A percentile compares a stretch with the other conserved stretches of the same genome.
phyloP scores from a whole-genome alignment of 1,284 basidiomycete species.

The Rhodotorula sp. region DNA sequence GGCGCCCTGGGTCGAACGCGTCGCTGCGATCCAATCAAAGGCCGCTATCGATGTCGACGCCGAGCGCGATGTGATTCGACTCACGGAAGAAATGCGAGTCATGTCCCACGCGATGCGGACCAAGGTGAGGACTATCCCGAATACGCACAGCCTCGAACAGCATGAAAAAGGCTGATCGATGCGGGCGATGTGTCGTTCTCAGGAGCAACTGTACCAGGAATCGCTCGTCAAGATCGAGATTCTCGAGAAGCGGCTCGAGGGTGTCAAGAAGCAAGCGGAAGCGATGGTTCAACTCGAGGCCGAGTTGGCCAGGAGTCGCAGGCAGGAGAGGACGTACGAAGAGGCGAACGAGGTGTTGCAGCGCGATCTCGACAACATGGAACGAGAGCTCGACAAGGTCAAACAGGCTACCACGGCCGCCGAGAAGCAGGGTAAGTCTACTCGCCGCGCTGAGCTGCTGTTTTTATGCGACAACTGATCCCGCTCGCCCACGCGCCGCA shows the following conservation, averaged over 20 bases:
- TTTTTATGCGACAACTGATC: constrained; percentile 35
- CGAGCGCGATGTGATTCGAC: constrained; percentile 76
- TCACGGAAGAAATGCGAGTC: constrained; percentile 84
- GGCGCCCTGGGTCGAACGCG: constrained; percentile 83
- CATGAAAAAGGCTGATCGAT: too few species aligned
- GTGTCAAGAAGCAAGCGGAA: constrained; percentile 78
- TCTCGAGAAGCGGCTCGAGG: constrained; percentile 87
- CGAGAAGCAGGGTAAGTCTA: constrained; percentile 34
- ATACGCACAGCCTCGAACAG: too few species aligned
- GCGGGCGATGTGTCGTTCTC: constrained; percentile 43
- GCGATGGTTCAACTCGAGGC: constrained; percentile 74
- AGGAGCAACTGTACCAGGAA: constrained; percentile 89
- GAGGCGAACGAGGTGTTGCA: constrained; percentile 92
- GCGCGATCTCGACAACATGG: constrained; percentile 77
- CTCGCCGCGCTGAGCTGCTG: too few species aligned
- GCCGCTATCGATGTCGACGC: constrained; percentile 86
- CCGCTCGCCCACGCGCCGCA: neutral
- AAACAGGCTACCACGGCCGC: constrained; percentile 57
- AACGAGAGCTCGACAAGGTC: constrained; percentile 80
- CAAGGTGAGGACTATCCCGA: constrained; percentile 35
- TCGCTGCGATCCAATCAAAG: constrained; percentile 78
- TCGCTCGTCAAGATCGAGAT: constrained; percentile 86
- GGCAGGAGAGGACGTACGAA: constrained; percentile 83
- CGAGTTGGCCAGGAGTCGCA: constrained; percentile 73
- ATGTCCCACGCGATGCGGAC: constrained; percentile 76